A percentile compares a stretch with the other conserved stretches of the same genome.
These are phyloP conservation scores for Paramecium primaurelia DNA, from an alignment of 73 alveolate genomes.

Conservation along the genomic window DNA sequence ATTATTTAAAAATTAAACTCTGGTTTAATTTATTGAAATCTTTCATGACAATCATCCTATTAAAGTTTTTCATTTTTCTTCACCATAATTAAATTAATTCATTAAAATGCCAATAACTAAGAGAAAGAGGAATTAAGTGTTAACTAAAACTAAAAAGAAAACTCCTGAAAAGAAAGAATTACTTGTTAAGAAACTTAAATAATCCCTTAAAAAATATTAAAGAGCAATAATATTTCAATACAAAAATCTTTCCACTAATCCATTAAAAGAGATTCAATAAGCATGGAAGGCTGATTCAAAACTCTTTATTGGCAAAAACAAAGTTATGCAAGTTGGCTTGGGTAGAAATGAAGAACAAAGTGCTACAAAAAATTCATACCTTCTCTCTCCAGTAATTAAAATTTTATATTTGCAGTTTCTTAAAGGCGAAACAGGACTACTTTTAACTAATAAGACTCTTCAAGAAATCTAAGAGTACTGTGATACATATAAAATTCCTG, in stretches of 20 bases:
- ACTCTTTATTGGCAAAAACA: constrained; percentile 25
- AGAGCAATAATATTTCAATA: constrained; percentile 7
- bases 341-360: constrained; percentile 6
- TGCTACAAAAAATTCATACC: neutral
- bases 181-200: constrained; percentile 12
- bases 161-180: constrained; percentile 26
- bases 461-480: constrained; percentile 12
- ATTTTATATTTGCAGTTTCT: neutral
- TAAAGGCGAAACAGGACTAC: constrained; percentile 22
- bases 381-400: constrained; percentile 35
- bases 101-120: constrained; percentile 30
- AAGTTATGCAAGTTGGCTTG: constrained; percentile 22
- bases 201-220: neutral
- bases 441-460: neutral
- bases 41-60: neutral
- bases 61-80: neutral
- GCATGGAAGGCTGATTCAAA: constrained; percentile 31
- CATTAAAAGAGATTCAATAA: constrained; percentile 2
- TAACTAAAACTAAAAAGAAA: neutral
- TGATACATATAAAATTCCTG: constrained; percentile 1
- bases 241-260: constrained; percentile 26
- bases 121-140: neutral
- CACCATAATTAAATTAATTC: neutral
- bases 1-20: neutral
- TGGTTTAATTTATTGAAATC: neutral